Evolutionary conservation across 208 protist genomes (phyloP).

Genomic region (Trypanosoma rangeli): DNA sequence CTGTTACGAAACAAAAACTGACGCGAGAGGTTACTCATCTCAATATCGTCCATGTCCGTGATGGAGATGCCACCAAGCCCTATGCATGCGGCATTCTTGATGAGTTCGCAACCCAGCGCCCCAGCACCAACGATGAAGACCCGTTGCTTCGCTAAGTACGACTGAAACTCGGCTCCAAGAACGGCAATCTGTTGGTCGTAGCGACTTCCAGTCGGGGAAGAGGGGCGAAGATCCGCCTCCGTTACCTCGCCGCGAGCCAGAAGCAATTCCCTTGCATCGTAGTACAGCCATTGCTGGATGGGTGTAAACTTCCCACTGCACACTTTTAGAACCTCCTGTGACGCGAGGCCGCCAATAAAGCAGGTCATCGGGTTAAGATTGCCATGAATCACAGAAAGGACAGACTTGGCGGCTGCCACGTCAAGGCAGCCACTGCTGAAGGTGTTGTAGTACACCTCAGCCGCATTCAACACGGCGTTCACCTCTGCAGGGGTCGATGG

Average conservation of each 20-base stretch:
- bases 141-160: constrained; percentile 75
- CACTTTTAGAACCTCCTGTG: constrained; percentile 97
- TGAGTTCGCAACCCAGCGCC: constrained; percentile 98
- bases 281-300: constrained; percentile 96
- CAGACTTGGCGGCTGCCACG: constrained; percentile 25
- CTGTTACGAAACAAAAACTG: constrained; percentile 99
- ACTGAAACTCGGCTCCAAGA: constrained; percentile 93
- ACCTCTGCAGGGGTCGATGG: constrained; percentile 39
- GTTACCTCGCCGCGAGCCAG: constrained; percentile 34
- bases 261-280: constrained; percentile 94
- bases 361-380: constrained; percentile 91
- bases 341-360: constrained; percentile 93
- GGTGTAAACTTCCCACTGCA: constrained; percentile 96
- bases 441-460: constrained; percentile 28
- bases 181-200: constrained; percentile 96
- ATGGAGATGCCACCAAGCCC: constrained; percentile 94
- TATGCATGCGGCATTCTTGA: constrained; percentile 99
- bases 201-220: constrained; percentile 36
- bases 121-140: constrained; percentile 97
- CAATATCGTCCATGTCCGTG: constrained; percentile 99
- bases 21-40: constrained; percentile 99
- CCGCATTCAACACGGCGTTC: constrained; percentile 30
- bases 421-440: constrained; percentile 24
- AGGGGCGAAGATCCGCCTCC: constrained; percentile 24
- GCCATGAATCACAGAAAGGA: constrained; percentile 67